A percentile compares a stretch with the other conserved stretches of the same genome.
Conservation (phyloP, 768 basidiomycete species). For the Mycena maculata region DNA sequence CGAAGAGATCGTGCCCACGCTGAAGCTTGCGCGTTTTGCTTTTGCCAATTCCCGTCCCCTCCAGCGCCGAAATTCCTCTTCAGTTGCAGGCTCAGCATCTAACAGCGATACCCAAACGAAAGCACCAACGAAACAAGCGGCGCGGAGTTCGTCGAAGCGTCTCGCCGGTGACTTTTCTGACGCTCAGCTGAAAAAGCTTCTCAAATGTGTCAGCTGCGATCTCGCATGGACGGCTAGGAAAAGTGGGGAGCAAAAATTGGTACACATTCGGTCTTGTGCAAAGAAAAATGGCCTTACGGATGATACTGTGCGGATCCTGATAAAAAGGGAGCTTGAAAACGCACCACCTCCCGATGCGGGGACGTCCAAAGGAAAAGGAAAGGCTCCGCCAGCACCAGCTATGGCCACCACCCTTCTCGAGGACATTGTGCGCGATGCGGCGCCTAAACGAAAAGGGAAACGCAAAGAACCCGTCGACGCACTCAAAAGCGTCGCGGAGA, state of each 20-base stretch:
- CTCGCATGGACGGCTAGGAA: conserved; percentile 79
- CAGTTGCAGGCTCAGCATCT: conserved; percentile 27
- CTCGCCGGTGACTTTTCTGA: conserved; percentile 55
- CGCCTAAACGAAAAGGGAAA: conserved; percentile 59
- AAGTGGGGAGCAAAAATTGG: conserved; percentile 67
- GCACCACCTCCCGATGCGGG: conserved; percentile 24
- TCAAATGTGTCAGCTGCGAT: conserved; percentile 74
- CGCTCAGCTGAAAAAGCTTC: conserved; percentile 58
- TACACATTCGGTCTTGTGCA: conserved; percentile 77
- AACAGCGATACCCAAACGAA: conserved; percentile 24
- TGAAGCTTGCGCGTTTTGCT: conserved; percentile 56
- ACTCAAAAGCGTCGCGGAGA: conserved; percentile 59
- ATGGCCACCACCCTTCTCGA: conserved; percentile 61
- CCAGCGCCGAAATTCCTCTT: conserved; percentile 27
- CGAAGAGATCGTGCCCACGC: conserved; percentile 38
- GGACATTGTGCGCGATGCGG: conserved; percentile 59
- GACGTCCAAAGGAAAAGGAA: conserved; percentile 36
- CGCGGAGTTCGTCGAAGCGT: conserved; percentile 29
- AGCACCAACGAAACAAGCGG: conserved; percentile 27
- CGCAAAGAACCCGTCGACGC: conserved; percentile 53
- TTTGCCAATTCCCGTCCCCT: conserved; percentile 37
- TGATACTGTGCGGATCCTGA: conserved; percentile 65
- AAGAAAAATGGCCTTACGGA: conserved; percentile 66
- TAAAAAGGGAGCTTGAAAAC: conserved; percentile 60
- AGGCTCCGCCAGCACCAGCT: conserved; percentile 30